phyloP scores from a whole-genome alignment of 495 filamentous ascomycete genomes.

The Penicillium angulare region DNA sequence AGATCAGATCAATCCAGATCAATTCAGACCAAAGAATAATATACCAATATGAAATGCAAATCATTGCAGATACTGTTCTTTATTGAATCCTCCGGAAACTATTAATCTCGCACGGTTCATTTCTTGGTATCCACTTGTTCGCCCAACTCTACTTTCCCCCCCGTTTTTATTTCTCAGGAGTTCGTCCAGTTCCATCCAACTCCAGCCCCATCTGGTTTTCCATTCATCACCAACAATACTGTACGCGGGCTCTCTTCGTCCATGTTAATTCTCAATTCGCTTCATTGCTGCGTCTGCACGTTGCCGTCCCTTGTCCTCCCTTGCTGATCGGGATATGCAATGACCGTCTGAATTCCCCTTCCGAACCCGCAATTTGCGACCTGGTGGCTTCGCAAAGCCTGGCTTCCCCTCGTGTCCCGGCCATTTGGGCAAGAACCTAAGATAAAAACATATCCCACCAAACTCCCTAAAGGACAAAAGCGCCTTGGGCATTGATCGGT shows the following conservation, averaged over 20 bases:
- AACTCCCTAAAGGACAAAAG: background rate
- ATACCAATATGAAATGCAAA: no score
- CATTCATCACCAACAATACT: no score
- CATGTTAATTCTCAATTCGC: no score
- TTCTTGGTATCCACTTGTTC: background rate
- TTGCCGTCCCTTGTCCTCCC: constrained; percentile 1
- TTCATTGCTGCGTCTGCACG: no score
- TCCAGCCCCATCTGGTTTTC: no score
- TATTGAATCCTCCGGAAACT: no score
- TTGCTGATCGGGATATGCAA: constrained; percentile 12
- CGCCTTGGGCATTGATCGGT: constrained; percentile 20
- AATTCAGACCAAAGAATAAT: no score
- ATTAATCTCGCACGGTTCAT: constrained; percentile 5
- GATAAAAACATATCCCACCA: background rate
- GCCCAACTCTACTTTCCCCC: constrained; percentile 5
- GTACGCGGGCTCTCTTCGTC: no score
- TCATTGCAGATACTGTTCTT: no score
- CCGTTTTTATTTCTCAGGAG: constrained; percentile 18
- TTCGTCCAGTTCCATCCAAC: no score
- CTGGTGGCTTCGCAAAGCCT: constrained; percentile 4
- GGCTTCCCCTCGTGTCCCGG: background rate
- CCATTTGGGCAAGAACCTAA: constrained; percentile 7
- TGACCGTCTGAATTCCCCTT: constrained; percentile 15
- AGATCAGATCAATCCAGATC: no score
- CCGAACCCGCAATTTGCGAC: constrained; percentile 1